Percentiles rank a stretch among this genome's conserved stretches.
These are phyloP conservation scores for Neonectria hederae DNA, from an alignment of 2,329 filamentous ascomycete genomes.

Conservation along the genomic window DNA sequence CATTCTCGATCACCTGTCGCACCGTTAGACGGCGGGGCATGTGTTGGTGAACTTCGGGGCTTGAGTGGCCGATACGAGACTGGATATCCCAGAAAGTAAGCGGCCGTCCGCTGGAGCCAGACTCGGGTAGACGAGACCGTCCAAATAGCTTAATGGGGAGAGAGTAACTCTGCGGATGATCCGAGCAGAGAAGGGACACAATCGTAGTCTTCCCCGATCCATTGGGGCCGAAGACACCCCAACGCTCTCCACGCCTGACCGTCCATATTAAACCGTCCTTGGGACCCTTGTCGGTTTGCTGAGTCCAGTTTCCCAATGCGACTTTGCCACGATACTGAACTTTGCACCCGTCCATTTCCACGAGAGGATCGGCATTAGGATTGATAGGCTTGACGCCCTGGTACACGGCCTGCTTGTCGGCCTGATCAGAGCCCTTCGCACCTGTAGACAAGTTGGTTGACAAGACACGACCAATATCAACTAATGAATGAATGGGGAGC, in stretches of 20 bases:
- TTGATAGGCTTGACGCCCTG: slow-evolving; percentile 37
- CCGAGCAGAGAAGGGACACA: slow-evolving; percentile 90
- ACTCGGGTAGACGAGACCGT: slow-evolving; percentile 78
- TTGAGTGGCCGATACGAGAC: slow-evolving; percentile 88
- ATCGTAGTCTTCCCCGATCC: slow-evolving; percentile 96
- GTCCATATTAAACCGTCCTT: slow-evolving; percentile 80
- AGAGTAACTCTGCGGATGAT: slow-evolving; percentile 94
- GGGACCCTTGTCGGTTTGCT: slow-evolving; percentile 61
- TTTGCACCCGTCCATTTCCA: slow-evolving; percentile 87
- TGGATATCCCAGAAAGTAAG: slow-evolving; percentile 95
- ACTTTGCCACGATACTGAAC: slow-evolving; percentile 82
- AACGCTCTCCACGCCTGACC: slow-evolving; percentile 83
- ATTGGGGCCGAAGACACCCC: slow-evolving; percentile 93
- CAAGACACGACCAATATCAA: slow-evolving; percentile 61
- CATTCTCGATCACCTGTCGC: slow-evolving; percentile 80
- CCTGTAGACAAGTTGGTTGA: slow-evolving; percentile 34
- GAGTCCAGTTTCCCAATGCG: slow-evolving; percentile 83
- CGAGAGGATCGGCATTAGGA: slow-evolving; percentile 70
- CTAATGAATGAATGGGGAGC: slow-evolving; percentile 58
- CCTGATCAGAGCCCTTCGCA: slow-evolving; percentile 2
- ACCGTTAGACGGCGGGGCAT: slow-evolving; percentile 83
- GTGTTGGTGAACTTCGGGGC: slow-evolving; percentile 91
- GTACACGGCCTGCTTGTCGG: slow-evolving; percentile 17
- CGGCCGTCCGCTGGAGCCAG: slow-evolving; percentile 70
- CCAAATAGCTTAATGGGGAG: slow-evolving; percentile 89